Base-by-base conservation (phyloP, 805 yeast species). In the Middelhovenomyces tepae region DNA sequence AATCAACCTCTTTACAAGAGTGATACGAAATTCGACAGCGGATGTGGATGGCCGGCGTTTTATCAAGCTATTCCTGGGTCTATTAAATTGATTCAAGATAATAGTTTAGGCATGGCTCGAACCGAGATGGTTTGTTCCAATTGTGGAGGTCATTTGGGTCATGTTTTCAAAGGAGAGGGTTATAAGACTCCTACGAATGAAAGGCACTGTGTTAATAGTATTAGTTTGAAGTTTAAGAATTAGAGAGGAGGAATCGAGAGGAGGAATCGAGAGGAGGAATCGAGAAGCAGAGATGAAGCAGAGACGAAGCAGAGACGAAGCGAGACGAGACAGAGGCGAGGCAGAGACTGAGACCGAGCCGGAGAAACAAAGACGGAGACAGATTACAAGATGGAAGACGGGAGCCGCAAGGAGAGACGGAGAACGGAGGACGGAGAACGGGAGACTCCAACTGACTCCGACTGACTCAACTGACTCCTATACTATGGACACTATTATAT, bases 21-120 rank as follows among this genome's bases (percentile, higher is more conserved):
- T 18, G 62, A 68, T 20, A 71, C 95, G 3, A 89, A 91, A 56
- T 91, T 91, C 48, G 77, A 79, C 37, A 74, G 94, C 8, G 85
- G 85, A 34, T 91, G 98, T 57, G 98, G 98, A 2, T 91, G 98
- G 98, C 98, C 98, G 1, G 87, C 95, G 0, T 91, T 91, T 57
- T 89, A 78, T 56, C 80, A 84, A 37, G 95, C 94, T 1, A 62
- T 83, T 24, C 93, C 94, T 0, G 87, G 86, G 0, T 67, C 94
- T 4, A 67, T 91, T 24, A 66, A 57, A 14, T 64, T 78, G 8
- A 58, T 69, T 38, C 66, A 62, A 13, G 98, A 91, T 55, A 48
- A 37, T 0, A 56, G 78, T 5, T 58, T 61, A 31, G 97, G 97
- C 0, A 86, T 80, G 91, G 64, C 62, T 9, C 68, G 98, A 41